These are phyloP conservation scores for Blastomyces silverae DNA, from an alignment of 2,329 filamentous ascomycete species.

Conservation along the genomic window DNA sequence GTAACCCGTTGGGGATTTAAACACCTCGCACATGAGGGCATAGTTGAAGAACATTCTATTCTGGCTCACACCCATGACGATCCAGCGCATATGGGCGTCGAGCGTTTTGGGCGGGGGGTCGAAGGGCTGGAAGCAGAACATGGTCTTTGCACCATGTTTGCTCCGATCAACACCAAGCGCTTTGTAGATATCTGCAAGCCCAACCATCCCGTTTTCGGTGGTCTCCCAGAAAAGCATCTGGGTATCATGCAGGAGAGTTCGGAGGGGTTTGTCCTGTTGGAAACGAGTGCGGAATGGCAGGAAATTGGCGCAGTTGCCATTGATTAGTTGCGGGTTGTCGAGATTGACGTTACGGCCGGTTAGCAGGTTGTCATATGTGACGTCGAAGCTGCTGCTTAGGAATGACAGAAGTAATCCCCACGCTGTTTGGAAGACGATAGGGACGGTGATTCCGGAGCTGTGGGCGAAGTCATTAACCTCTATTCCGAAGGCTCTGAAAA, in stretches of 20 bases:
- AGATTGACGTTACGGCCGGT: slow-evolving; percentile 37
- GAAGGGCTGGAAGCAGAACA: slow-evolving; percentile 34
- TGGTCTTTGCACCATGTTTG: slow-evolving; percentile 19
- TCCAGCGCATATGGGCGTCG: slow-evolving; percentile 10
- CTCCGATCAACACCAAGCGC: slow-evolving; percentile 21
- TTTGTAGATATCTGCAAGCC: slow-evolving; percentile 28
- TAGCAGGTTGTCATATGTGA: slow-evolving; percentile 35
- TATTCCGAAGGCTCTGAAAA: slow-evolving; percentile 16
- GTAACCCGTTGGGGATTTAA: slow-evolving; percentile 1
- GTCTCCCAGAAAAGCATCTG: slow-evolving; percentile 28
- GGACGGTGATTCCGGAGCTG: slow-evolving; percentile 27
- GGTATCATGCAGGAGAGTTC: slow-evolving; percentile 23
- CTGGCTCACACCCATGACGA: slow-evolving; percentile 9
- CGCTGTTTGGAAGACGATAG: slow-evolving; percentile 35
- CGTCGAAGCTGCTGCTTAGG: slow-evolving; percentile 21
- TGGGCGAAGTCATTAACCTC: slow-evolving; percentile 24
- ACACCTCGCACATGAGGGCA: slow-evolving; percentile 7
- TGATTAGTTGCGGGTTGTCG: slow-evolving; percentile 33
- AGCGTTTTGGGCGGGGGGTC: slow-evolving; percentile 22
- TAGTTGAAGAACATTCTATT: slow-evolving; percentile 4
- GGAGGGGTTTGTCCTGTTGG: slow-evolving; percentile 14
- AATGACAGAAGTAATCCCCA: slow-evolving; percentile 29
- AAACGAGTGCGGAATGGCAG: slow-evolving; percentile 29
- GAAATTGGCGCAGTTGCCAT: slow-evolving; percentile 37
- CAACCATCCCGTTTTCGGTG: slow-evolving; percentile 28